Evolutionary conservation across 106 monocot genomes (phyloP).

Genomic region (Dendrobium catenatum): DNA sequence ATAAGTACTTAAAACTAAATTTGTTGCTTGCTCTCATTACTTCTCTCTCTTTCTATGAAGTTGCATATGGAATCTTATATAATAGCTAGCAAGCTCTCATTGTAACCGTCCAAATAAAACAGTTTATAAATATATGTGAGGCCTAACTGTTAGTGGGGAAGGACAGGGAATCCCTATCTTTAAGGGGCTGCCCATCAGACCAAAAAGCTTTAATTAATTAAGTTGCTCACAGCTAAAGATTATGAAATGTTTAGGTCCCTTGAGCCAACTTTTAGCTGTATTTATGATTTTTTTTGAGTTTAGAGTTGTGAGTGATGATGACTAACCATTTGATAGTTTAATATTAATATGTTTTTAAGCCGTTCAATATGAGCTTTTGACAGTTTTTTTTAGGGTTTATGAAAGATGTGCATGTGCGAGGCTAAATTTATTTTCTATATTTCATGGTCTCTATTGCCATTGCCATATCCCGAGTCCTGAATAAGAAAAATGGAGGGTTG

Average conservation of each 20-base stretch:
- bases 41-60: background rate
- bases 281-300: no score
- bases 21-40: background rate
- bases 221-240: background rate
- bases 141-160: background rate
- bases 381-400: no score
- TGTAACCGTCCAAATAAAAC: background rate
- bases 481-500: no score
- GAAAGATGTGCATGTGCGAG: no score
- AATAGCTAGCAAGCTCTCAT: background rate
- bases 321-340: no score
- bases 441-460: no score
- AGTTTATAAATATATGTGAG: background rate
- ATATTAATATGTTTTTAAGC: no score
- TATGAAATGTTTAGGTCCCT: no score
- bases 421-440: no score
- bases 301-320: no score
- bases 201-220: background rate
- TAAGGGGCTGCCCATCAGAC: background rate
- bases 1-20: background rate
- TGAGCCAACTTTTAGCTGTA: background rate
- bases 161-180: slow-evolving; percentile 2
- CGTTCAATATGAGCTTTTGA: no score
- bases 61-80: background rate
- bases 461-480: no score